A percentile compares a stretch with the other conserved stretches of the same genome.
These are phyloP conservation scores for Leccinum griseonigrum DNA, from an alignment of 1,284 basidiomycete species.

Conservation along the genomic window DNA sequence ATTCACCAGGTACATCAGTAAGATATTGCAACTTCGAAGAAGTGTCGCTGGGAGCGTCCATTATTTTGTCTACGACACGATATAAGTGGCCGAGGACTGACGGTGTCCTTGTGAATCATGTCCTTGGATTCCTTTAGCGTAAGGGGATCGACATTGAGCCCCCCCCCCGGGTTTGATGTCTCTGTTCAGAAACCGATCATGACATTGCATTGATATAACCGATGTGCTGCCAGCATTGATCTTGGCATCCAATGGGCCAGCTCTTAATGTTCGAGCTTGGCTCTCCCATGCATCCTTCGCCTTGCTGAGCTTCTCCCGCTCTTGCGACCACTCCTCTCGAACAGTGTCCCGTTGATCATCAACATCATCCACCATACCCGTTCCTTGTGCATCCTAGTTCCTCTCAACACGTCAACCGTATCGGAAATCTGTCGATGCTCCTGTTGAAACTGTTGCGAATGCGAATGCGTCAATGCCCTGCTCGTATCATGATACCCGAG, in stretches of 20 bases:
- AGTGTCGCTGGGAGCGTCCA: neutral
- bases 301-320: neutral
- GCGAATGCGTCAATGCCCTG: conserved; percentile 8
- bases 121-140: neutral
- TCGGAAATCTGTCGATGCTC: too few species aligned
- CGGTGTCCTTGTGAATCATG: neutral
- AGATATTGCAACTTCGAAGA: neutral
- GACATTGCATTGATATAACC: neutral
- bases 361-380: neutral
- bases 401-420: neutral
- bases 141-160: neutral
- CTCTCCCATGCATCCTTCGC: neutral
- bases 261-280: neutral
- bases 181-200: neutral
- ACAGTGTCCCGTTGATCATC: neutral
- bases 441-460: neutral
- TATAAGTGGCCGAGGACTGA: neutral
- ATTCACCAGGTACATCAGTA: too few species aligned
- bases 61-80: neutral
- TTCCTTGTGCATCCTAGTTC: neutral
- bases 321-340: neutral
- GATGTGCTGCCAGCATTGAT: neutral
- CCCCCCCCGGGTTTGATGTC: neutral
- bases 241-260: neutral
- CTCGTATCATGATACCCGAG: conserved; percentile 18